Base-by-base conservation (phyloP, 345 rosid species). In the Melaleuca quinquenervia region DNA sequence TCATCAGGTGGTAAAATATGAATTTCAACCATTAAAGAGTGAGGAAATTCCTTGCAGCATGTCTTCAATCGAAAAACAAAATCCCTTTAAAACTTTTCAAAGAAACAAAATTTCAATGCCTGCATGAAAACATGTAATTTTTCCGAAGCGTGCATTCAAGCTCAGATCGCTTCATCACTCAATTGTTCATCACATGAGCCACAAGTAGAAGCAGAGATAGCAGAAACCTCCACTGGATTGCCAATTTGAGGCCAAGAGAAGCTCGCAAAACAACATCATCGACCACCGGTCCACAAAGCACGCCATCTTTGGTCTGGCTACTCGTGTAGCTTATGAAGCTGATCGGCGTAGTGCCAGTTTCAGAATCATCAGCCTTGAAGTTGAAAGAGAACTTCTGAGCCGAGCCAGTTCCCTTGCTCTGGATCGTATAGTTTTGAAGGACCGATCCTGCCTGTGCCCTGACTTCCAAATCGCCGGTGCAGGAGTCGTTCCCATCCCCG, bases 201-300 rank as follows among this genome's bases (percentile, higher is more conserved):
- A 32, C 3, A 8, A 70, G 2, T 36, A 70, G 36, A 29, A 32
- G 78, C 24, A 32, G 78, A 70, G 78, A 70, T 70, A 48, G 9
- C 52, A 91, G 83, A 50, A 90, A 52, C 82, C 83, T 49, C 89
- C 89, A 91, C 84, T 87, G 88, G n/a, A 87, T 86, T 85, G 82
- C 87, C 14, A 85, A 70, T 85, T 84, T 87, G 51, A 86, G 74
- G 75, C 91, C 89, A n/a, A 84, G 52, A n/a, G 91, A 89, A 86
- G 90, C 87, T 80, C 78, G 91, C 80, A 94, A 87, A 3, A 91
- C 82, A 26, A 91, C 93, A 74, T 91, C 90, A 84, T 94, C 97
- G n/a, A 93, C 60, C 84, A 93, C 90, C 13, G 95, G 96, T 22
- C 96, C 94, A 80, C 93, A 91, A 29, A 85, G 86, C 18, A 92